Base-by-base conservation (phyloP, 2,329 filamentous ascomycete species). In the Aspergillaceae sp. region DNA sequence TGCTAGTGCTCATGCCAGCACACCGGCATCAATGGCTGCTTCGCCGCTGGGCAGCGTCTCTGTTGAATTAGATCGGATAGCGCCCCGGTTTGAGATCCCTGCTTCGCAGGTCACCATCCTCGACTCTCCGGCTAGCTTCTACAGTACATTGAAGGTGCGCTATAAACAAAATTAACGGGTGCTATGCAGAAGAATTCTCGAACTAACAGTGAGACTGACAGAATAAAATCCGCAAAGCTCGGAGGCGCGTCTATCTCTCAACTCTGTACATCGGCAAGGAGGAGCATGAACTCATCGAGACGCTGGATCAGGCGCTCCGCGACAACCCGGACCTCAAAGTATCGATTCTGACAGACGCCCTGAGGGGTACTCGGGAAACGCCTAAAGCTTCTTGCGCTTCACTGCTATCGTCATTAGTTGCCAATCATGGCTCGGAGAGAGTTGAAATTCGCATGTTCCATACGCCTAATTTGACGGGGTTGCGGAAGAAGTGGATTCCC, bases 361-460 rank as follows among this genome's bases (percentile, higher is more conserved):
- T 98, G 1, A 82, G 92, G 47, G 92, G 92, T 7, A 98, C 92
- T 4, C 80, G 92, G 53, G 92, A 98, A 67, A 84, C 87, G 0
- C 92, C 92, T 0, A 69, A 87, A 9, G 76, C 89, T 41, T 94
- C 89, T 54, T 92, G 85, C 66, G 92, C 90, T 2, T 96, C 90
- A 7, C 74, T 98, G 8, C 77, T 98, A 34, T 86, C 84, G 4
- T 84, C 89, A 0, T 72, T 98, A n/a, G 77, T 95, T 7, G 70
- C 76, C 5, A 87, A 95, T 56, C 94, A 96, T 67, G 90, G 91
- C 0, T 64, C 82, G 4, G 82, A 87, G 1, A 79, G 91, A 34
- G 89, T 98, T 36, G 88, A 96, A 60, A 82, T 98, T 52, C 85
- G 90, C 57, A 94, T 98, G 89, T 98, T 94, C 62, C 92, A 98